These are phyloP conservation scores for Pisolithus albus DNA, from an alignment of 768 basidiomycete species.

Conservation along the genomic window DNA sequence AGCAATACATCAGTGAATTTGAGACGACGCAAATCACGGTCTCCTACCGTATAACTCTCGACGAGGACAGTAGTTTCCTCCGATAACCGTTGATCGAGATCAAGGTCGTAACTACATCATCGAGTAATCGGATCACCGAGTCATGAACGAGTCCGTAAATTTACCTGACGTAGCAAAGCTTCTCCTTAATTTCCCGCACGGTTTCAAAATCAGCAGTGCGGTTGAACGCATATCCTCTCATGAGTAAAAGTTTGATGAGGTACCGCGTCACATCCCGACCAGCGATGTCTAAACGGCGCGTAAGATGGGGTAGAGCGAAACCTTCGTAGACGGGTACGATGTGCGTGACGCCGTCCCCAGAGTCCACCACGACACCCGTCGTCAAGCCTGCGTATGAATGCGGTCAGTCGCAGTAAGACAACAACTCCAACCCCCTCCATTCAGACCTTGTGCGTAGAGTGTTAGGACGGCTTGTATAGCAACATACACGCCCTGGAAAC, in stretches of 20 bases:
- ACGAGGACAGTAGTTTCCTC: conserved; percentile 97
- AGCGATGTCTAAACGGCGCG: conserved; percentile 91
- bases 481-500: conserved; percentile 91
- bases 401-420: not conserved
- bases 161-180: conserved; percentile 94
- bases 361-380: conserved; percentile 98
- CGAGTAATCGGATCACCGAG: not conserved
- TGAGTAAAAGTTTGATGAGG: conserved; percentile 96
- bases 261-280: conserved; percentile 98
- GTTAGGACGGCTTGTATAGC: conserved; percentile 99
- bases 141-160: conserved; percentile 10
- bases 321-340: conserved; percentile 99
- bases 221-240: conserved; percentile 99
- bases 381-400: conserved; percentile 66
- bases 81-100: conserved; percentile 83
- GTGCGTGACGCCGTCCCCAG: conserved; percentile 98
- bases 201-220: conserved; percentile 99
- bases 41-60: conserved; percentile 85
- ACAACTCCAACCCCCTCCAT: not conserved
- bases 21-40: not conserved
- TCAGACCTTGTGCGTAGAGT: conserved; percentile 93
- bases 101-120: conserved; percentile 79
- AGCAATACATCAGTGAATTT: conserved; percentile 4
- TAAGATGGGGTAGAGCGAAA: conserved; percentile 91
- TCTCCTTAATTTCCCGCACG: conserved; percentile 98